Base-by-base conservation (phyloP, 345 rosid genomes). In the Reutealis trisperma region DNA sequence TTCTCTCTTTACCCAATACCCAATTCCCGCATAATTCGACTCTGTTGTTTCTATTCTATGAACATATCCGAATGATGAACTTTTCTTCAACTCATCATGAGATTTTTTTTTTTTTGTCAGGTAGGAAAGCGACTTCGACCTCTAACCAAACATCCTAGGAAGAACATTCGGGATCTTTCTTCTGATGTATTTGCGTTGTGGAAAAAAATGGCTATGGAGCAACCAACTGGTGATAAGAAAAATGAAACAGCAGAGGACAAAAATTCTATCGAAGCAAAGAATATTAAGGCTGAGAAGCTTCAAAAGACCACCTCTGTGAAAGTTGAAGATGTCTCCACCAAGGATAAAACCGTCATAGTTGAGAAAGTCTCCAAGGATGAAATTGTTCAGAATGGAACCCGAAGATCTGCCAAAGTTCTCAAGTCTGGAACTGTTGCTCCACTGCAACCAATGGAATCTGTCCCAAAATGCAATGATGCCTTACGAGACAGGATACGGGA, bases 121-220 rank as follows among this genome's bases (percentile, higher is more conserved):
- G 73, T 76, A 25, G 79, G 79, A 42, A 76, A 76, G 79, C 73
- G 37, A 10, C 73, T 76, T 58, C 73, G 79, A 59, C 58, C 73
- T 18, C 67, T 76, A 0, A 76, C 79, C 27, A 76, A 76, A 42
- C 79, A 76, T 25, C 16, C 79, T 68, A 41, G 79, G 44, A 76
- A 68, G 73, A 60, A 68, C 45, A 76, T 76, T 59, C 73, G 68
- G 27, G 42, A 57, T 30, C 67, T 76, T 24, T 73, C 73, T 30
- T 67, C 73, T 10, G 79, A 67, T 25, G 51, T 76, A 25, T 58
- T 76, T 67, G 54, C 72, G 25, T 16, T 68, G 37, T 49, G 72
- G 72, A 68, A 49, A 68, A 57, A 57, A 14, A 3, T 27, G 54
- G 25, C 32, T 4, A 7, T 72, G 45, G 65, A 21, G n/a, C 75